phyloP scores from a whole-genome alignment of 2,329 filamentous ascomycete genomes.

The Aspergillus carbonarius region DNA sequence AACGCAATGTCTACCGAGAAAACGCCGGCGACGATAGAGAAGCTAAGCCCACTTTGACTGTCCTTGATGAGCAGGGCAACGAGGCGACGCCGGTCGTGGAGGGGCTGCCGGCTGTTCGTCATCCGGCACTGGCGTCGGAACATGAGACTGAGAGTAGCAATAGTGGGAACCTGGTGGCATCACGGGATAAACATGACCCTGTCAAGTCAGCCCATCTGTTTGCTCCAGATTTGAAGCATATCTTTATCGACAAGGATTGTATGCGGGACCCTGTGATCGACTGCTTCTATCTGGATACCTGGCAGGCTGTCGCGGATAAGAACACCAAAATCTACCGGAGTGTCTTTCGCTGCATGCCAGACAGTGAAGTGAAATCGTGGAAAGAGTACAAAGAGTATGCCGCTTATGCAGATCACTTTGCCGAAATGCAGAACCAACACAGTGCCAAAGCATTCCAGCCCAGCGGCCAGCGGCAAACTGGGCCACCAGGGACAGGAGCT shows the following conservation, averaged over 20 bases:
- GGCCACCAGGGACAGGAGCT: slow-evolving; percentile 38
- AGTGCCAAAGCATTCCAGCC: slow-evolving; percentile 50
- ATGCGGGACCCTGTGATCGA: slow-evolving; percentile 88
- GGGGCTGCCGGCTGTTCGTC: slow-evolving; percentile 40
- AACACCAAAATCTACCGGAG: slow-evolving; percentile 93
- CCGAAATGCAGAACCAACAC: slow-evolving; percentile 60
- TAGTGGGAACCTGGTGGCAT: slow-evolving; percentile 60
- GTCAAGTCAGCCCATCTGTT: slow-evolving; percentile 51
- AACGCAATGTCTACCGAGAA: slow-evolving; percentile 30
- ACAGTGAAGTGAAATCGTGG: slow-evolving; percentile 92
- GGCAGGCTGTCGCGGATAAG: slow-evolving; percentile 84
- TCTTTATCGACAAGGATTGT: slow-evolving; percentile 80
- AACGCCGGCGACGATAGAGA: slow-evolving; percentile 20
- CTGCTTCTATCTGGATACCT: slow-evolving; percentile 81
- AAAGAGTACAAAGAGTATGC: slow-evolving; percentile 84
- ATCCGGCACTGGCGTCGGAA: slow-evolving; percentile 66
- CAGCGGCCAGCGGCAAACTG: slow-evolving; percentile 43
- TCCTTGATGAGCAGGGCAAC: slow-evolving; percentile 18
- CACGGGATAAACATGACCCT: slow-evolving; percentile 45
- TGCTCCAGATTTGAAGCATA: slow-evolving; percentile 67
- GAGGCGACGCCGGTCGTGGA: slow-evolving; percentile 26
- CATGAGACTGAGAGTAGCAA: slow-evolving; percentile 87
- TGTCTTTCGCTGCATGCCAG: slow-evolving; percentile 96
- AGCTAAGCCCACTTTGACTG: slow-evolving; percentile 15
- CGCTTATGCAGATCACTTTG: slow-evolving; percentile 75